Evolutionary conservation across 768 basidiomycete genomes (phyloP), one percentile per base, ranked within the genome.

Genomic region (Rhodotorula graminis): DNA sequence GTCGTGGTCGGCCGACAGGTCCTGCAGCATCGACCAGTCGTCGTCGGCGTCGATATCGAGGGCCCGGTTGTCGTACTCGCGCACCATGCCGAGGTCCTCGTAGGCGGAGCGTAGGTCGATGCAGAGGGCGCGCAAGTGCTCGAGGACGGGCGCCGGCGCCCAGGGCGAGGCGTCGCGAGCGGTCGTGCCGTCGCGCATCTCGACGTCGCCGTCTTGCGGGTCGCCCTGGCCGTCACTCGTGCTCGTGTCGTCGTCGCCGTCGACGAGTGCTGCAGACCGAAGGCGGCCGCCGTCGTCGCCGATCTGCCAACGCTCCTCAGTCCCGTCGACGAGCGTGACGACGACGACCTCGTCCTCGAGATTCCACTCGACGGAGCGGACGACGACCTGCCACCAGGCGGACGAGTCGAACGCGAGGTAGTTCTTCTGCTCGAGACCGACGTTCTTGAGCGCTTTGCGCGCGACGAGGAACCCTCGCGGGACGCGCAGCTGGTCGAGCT

Each of bases 51-150:
- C 29, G 52, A 70, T 33, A 4, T 47, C 59, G 37, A 60, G 67
- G 21, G 64, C 60, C 25, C 2, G 27, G 11, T 47, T 0, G 25
- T 64, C 63, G 29, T 56, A 29, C 15, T 49, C 29, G 1, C 37
- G 8, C 6, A 49, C 29, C 5, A 53, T 67, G n/a, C 65, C 63
- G 65, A 75, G 53, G 58, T 75, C 73, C 44, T 75, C 73, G 67
- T 68, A 75, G 6, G 70, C 73, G 42, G 59, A 61, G 25, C 73
- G 70, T 2, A 75, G 73, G 31, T 71, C 59, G 63, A 65, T 7
- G 47, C 37, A 44, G 40, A 75, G 42, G 40, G 18, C 0, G 37
- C 29, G 56, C 2, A 74, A 63, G 11, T 23, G 49, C 21, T 52
- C 61, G 14, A 58, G 53, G 29, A 70, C 62, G 31, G 33, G 27